A percentile compares a stretch with the other conserved stretches of the same genome.
Conservation (phyloP, 108 stramenopile genomes). For the Fragilaria crotonensis region DNA sequence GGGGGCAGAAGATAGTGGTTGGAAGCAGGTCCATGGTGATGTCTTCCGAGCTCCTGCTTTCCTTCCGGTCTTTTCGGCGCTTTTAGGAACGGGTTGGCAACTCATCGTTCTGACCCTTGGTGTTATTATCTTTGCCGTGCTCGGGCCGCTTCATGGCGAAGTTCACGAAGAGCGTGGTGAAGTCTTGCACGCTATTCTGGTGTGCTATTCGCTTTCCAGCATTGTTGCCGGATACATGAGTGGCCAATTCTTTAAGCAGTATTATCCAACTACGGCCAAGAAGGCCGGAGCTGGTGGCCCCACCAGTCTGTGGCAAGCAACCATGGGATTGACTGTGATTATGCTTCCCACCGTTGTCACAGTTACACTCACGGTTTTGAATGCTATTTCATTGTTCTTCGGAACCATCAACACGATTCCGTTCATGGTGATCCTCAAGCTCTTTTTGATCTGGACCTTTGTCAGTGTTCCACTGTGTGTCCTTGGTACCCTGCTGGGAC, state of each 20-base stretch:
- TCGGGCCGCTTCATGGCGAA: constrained; percentile 88
- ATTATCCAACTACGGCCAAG: constrained; percentile 66
- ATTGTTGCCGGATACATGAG: constrained; percentile 87
- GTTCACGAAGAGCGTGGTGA: constrained; percentile 97
- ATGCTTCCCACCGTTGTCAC: constrained; percentile 78
- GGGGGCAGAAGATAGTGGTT: constrained; percentile 87
- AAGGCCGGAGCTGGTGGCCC: constrained; percentile 24
- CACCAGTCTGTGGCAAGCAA: constrained; percentile 60
- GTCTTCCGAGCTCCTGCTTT: constrained; percentile 89
- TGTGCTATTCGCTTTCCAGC: constrained; percentile 82
- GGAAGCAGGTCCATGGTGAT: constrained; percentile 99
- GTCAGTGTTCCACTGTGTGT: constrained; percentile 91
- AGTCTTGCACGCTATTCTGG: constrained; percentile 80
- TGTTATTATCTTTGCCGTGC: constrained; percentile 91
- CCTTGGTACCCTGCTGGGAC: constrained; percentile 88
- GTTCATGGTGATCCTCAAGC: constrained; percentile 81
- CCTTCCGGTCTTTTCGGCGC: constrained; percentile 84
- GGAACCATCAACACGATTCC: constrained; percentile 90
- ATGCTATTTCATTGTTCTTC: constrained; percentile 75
- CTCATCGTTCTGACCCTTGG: constrained; percentile 85
- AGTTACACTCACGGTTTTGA: constrained; percentile 62
- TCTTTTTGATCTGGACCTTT: constrained; percentile 90
- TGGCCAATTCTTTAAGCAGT: constrained; percentile 89
- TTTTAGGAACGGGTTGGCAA: constrained; percentile 94
- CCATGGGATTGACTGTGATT: constrained; percentile 90